Evolutionary conservation across 805 yeast species (phyloP).

Genomic region (Kodamaea lidongshanica): DNA sequence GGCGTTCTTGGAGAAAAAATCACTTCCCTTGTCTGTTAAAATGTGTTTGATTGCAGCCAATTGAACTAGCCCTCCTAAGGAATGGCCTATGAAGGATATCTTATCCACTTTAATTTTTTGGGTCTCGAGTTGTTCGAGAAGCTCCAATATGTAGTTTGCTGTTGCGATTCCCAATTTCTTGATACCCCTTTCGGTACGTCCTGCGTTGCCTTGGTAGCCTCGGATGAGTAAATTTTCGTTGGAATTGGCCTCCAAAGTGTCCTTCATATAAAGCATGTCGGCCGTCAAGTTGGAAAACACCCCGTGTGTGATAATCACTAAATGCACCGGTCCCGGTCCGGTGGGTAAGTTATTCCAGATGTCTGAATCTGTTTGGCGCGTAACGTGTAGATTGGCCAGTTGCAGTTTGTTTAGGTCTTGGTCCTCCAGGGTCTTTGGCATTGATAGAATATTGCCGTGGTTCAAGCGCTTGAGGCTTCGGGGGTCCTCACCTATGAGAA

Average conservation of each 20-base stretch:
- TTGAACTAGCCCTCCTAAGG: constrained; percentile 40
- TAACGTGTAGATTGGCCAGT: constrained; percentile 23
- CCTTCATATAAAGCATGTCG: constrained; percentile 39
- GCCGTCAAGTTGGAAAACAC: constrained; percentile 39
- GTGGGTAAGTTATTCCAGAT: constrained; percentile 29
- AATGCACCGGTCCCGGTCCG: constrained; percentile 29
- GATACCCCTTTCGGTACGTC: constrained; percentile 37
- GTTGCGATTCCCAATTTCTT: constrained; percentile 30
- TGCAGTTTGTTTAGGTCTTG: constrained; percentile 2
- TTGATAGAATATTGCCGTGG: constrained; percentile 14
- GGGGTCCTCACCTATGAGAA: constrained; percentile 34
- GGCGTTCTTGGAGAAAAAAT: constrained; percentile 21
- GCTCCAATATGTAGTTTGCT: constrained; percentile 22
- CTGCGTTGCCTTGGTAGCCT: constrained; percentile 37
- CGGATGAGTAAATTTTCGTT: constrained; percentile 31
- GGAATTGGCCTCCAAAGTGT: constrained; percentile 21
- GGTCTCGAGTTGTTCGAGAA: constrained; percentile 18
- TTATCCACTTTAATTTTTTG: constrained; percentile 16
- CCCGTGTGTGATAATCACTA: constrained; percentile 40
- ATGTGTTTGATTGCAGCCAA: constrained; percentile 35
- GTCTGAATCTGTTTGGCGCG: constrained; percentile 22
- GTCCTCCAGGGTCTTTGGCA: not conserved
- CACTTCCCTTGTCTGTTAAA: constrained; percentile 24
- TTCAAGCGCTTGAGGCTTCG: constrained; percentile 27
- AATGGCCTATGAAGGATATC: constrained; percentile 40